These are phyloP conservation scores for Aechmea fasciata DNA, from an alignment of 176 grass and related monocot species.

Conservation along the genomic window DNA sequence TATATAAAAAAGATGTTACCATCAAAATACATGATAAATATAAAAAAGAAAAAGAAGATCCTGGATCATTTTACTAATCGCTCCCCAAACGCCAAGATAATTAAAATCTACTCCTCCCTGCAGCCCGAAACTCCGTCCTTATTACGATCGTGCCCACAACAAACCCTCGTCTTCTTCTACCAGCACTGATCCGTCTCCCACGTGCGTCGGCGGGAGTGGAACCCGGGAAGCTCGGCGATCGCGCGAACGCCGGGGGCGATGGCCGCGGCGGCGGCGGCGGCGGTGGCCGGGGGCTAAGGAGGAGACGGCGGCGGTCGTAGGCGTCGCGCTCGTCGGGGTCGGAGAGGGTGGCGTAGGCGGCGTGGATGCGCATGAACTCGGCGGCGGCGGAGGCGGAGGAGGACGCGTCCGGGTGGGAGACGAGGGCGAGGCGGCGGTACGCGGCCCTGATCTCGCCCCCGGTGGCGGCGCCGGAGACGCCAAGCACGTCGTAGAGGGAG, in stretches of 20 bases:
- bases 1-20: too few relatives aligned
- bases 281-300: not conserved
- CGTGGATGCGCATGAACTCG: slow-evolving; percentile 18
- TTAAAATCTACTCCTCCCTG: too few relatives aligned
- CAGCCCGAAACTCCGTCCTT: too few relatives aligned
- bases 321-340: slow-evolving; percentile 21
- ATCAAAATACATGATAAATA: too few relatives aligned
- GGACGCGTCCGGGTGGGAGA: slow-evolving; percentile 28
- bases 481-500: slow-evolving; percentile 28
- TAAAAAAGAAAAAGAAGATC: too few relatives aligned
- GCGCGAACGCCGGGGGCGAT: not conserved
- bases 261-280: not conserved
- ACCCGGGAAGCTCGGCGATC: not conserved
- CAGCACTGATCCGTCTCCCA: slow-evolving; percentile 38
- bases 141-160: too few relatives aligned
- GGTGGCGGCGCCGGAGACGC: slow-evolving; percentile 14
- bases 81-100: too few relatives aligned
- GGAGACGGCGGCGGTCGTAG: slow-evolving; percentile 11
- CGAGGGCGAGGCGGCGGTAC: slow-evolving; percentile 22
- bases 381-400: slow-evolving; percentile 1
- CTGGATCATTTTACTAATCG: too few relatives aligned
- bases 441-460: slow-evolving; percentile 28
- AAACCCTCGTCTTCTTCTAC: not conserved
- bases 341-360: slow-evolving; percentile 9
- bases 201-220: not conserved